Base-by-base conservation (phyloP, 2,329 filamentous ascomycete species). In the Colletotrichum cordylinicola region DNA sequence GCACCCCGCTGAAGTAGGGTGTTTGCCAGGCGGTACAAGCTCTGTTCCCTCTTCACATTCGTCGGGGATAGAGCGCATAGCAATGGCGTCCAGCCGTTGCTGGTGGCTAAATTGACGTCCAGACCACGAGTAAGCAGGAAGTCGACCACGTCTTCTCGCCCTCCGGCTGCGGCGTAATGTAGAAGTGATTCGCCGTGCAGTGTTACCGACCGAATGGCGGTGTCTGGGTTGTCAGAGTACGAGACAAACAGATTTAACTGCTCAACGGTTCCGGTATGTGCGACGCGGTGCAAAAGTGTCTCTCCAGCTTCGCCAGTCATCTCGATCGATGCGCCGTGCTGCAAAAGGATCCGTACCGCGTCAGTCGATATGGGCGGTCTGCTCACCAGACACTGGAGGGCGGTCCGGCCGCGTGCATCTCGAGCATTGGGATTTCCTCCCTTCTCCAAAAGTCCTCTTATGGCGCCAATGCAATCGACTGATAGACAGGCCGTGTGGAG, bases 11-110 rank as follows among this genome's bases (percentile, higher is more conserved):
- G 24, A 33, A 77, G 75, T 24, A 72, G 67, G 31, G 21, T 60
- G 21, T 67, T 61, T 39, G 33, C 55, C 33, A 75, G 55, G 62
- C 71, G 62, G 27, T 70, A 56, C 16, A 39, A 39, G 48, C 8
- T 67, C 66, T 62, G 43, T 12, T 6, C 55, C 62, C 55, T 62
- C 72, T 77, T 70, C 15, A 27, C 18, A 27, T 37, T 39, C 18
- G 71, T 61, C 31, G 71, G 75, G 60, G 75, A 70, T 48, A 77
- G 62, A 24, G 72, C 67, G 72, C 72, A 77, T 4, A 77, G 67
- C n/a, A 75, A 37, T 35, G 72, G 72, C 66, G 72, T 77, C 62
- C 67, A 72, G 33, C 75, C 67, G 56, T 64, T 65, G 18, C 55
- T 55, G 67, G 62, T 75, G 27, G 64, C 62, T 31, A 27, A 18